Evolutionary conservation across 495 filamentous ascomycete genomes (phyloP), one percentile per base, ranked within the genome.

Genomic region (Hypoxylon crocopeplum): DNA sequence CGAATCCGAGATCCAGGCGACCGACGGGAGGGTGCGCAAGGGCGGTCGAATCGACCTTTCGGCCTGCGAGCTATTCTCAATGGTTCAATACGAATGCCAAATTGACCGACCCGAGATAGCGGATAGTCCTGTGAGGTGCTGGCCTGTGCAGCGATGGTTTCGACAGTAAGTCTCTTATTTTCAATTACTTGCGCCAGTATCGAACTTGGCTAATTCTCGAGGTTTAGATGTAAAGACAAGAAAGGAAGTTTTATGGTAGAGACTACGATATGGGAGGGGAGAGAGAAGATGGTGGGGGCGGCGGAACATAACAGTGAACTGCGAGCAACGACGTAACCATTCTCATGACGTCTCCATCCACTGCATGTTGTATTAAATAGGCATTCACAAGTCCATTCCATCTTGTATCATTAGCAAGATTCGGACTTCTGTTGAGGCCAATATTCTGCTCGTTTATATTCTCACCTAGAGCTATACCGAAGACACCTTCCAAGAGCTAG

Each of bases 51-150:
- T 88, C 59, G 79, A 90, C 41, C 74, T 95, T 12, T 75, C 81
- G 42, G 75, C 84, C 38, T 96, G 92, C 75, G 81, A 87, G 68
- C 77, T 95, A 24, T 70, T 89, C 48, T 86, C 90, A 72, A 79
- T 97, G 79, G 71, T 90, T 56, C 92, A 97, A 74, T 96, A 94
- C 73, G 83, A 85, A 2, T 96, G 92, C 70, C 77, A 86, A 59
- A 76, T 90, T 48, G 75, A 82, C 49, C 78, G 78, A 1, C 76
- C 85, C 32, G 78, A 79, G 16, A 63, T 78, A 30, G 49, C 56
- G 38, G 69, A 84, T 19, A 83, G 84, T 12, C 73, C 79, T 20
- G 82, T 92, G 13, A 75, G 82, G 39, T 97, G 92, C 69, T 80
- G 83, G 75, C 88, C 89, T 8, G 75, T 95, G 11, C 82, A 90